A percentile compares a stretch with the other conserved stretches of the same genome.
phyloP scores from a whole-genome alignment of 2,329 filamentous ascomycete genomes.

The Chrysosporium keratinophilum region DNA sequence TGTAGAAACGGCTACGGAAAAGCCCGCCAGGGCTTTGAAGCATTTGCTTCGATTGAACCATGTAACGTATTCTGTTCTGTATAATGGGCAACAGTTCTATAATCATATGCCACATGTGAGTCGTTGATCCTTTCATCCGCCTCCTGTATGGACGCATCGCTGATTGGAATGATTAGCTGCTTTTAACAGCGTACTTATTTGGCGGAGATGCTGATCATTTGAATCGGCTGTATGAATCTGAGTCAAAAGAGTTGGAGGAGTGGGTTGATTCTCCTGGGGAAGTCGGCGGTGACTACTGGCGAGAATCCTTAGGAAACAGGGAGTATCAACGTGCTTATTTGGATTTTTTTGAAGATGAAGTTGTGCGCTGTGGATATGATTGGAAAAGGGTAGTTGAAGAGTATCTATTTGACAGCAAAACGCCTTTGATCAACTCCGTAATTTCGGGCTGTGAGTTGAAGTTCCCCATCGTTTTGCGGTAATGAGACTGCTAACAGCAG shows the following conservation, averaged over 20 bases:
- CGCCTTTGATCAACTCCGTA: constrained; percentile 71
- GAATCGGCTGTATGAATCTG: constrained; percentile 68
- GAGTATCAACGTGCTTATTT: constrained; percentile 83
- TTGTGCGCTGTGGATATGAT: constrained; percentile 67
- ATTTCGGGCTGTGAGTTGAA: constrained; percentile 60
- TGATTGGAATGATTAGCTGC: constrained; percentile 42
- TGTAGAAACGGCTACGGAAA: constrained; percentile 70
- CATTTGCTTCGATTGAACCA: constrained; percentile 88
- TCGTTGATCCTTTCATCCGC: constrained; percentile 3
- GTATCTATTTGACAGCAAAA: constrained; percentile 57
- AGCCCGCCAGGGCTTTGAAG: constrained; percentile 71
- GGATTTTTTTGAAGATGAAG: constrained; percentile 89
- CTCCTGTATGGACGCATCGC: neutral
- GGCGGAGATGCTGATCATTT: constrained; percentile 65
- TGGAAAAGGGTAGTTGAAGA: constrained; percentile 69
- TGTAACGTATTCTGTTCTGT: constrained; percentile 75
- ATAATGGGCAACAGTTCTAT: constrained; percentile 61
- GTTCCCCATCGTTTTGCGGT: neutral
- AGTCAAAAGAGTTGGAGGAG: constrained; percentile 59
- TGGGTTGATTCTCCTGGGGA: constrained; percentile 82
- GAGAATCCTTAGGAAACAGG: constrained; percentile 66
- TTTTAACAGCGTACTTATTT: constrained; percentile 76
- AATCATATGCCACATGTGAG: constrained; percentile 71
- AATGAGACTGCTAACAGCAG: neutral
- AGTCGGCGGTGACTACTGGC: constrained; percentile 70